Conservation (phyloP, 495 filamentous ascomycete species). For the Cladorrhinum samala region DNA sequence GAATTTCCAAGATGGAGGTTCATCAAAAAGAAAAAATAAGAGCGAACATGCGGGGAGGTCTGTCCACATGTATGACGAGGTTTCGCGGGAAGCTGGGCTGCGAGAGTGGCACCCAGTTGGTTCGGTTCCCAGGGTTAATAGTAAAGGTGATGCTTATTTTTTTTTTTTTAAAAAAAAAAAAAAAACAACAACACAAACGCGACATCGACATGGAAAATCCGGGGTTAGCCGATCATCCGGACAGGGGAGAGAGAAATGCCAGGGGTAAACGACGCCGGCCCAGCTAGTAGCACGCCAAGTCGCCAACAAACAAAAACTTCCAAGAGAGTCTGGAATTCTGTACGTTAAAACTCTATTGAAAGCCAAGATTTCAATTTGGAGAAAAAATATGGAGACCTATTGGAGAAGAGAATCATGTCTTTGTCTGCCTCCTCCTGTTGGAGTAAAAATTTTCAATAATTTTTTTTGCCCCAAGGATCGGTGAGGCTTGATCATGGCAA, state of each 20-base stretch:
- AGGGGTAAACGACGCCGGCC: not conserved
- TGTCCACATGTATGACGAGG: too few relatives aligned
- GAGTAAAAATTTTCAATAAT: not conserved
- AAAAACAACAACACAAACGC: not conserved
- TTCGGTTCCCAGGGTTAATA: too few relatives aligned
- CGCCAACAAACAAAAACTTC: not conserved
- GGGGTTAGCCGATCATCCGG: constrained; percentile 7
- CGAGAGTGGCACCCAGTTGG: too few relatives aligned
- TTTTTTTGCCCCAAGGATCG: not conserved
- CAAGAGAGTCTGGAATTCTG: too few relatives aligned
- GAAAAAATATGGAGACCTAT: too few relatives aligned
- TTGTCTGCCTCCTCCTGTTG: too few relatives aligned
- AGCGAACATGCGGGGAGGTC: too few relatives aligned
- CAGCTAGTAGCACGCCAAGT: not conserved
- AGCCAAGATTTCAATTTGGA: not conserved
- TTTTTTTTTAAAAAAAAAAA: not conserved
- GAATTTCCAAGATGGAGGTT: too few relatives aligned
- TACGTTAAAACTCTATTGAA: not conserved
- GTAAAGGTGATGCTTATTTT: too few relatives aligned
- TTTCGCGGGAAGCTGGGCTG: too few relatives aligned
- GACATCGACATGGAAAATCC: constrained; percentile 4
- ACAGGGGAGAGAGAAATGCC: not conserved
- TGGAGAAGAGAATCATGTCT: too few relatives aligned
- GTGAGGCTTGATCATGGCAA: not conserved
- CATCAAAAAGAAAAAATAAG: too few relatives aligned